phyloP scores from a whole-genome alignment of 1,139 yeast genomes.

The Lodderomyces orthopsilosis region DNA sequence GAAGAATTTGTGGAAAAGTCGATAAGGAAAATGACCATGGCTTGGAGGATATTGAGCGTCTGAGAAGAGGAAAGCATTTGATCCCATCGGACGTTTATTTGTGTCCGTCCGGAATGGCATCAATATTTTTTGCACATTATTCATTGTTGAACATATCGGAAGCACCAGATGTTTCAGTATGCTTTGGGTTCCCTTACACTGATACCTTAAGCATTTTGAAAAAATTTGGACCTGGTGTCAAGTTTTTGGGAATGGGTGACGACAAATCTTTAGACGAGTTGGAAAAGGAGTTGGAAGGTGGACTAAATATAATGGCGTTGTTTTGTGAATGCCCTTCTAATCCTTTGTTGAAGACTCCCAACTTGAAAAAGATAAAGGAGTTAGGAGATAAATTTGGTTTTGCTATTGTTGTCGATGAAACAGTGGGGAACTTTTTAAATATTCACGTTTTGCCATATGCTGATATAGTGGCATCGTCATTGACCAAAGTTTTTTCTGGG shows the following conservation, averaged over 20 bases:
- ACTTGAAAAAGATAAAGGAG: conserved; percentile 58
- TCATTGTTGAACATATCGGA: conserved; percentile 42
- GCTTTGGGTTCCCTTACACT: conserved; percentile 94
- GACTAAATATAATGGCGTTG: conserved; percentile 62
- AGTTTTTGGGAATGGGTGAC: conserved; percentile 83
- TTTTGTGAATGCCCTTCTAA: conserved; percentile 95
- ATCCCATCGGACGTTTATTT: conserved; percentile 70
- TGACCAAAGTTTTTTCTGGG: conserved; percentile 91
- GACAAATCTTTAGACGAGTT: conserved; percentile 65
- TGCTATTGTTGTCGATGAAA: conserved; percentile 85
- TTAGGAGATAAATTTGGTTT: conserved; percentile 71
- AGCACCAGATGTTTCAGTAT: conserved; percentile 54
- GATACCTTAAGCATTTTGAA: conserved; percentile 83
- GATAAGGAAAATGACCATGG: conserved; percentile 39
- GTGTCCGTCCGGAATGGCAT: conserved; percentile 90
- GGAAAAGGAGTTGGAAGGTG: conserved; percentile 57
- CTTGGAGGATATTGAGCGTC: conserved; percentile 29
- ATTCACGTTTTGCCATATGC: conserved; percentile 78
- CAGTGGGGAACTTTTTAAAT: conserved; percentile 87
- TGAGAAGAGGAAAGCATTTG: conserved; percentile 32
- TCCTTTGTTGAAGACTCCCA: conserved; percentile 83
- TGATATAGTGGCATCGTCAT: conserved; percentile 81
- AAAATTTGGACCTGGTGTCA: conserved; percentile 87
- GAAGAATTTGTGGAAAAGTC: conserved; percentile 71
- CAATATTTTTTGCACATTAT: conserved; percentile 81